Evolutionary conservation across 1,284 basidiomycete genomes (phyloP).

Genomic region (Puccinia novopanici): DNA sequence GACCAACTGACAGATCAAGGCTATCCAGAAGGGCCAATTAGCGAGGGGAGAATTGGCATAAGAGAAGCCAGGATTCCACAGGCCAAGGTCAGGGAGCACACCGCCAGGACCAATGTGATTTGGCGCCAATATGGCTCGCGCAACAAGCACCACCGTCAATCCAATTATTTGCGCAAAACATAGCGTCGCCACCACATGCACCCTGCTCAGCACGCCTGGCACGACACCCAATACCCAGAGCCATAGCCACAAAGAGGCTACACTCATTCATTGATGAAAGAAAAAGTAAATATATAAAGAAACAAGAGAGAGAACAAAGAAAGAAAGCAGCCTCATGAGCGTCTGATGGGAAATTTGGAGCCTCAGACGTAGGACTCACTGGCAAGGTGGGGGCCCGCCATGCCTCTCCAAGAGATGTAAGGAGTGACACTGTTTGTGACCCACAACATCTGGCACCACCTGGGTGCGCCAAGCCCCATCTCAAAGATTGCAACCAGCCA

Average conservation of each 20-base stretch:
- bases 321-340: neutral
- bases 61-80: conserved; percentile 67
- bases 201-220: conserved; percentile 84
- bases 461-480: conserved; percentile 82
- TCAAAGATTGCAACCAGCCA: conserved; percentile 93
- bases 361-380: conserved; percentile 26
- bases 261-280: conserved; percentile 55
- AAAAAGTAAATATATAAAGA: too few relatives aligned
- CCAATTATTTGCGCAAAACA: conserved; percentile 72
- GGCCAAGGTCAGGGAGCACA: conserved; percentile 86
- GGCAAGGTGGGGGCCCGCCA: conserved; percentile 74
- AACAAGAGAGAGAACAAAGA: conserved; percentile 35
- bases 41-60: conserved; percentile 35
- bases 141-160: conserved; percentile 75
- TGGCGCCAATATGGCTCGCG: conserved; percentile 79
- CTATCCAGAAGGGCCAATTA: conserved; percentile 78
- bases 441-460: conserved; percentile 88
- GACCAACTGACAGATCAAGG: conserved; percentile 73
- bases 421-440: conserved; percentile 79
- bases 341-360: neutral
- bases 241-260: conserved; percentile 86
- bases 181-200: conserved; percentile 87
- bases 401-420: conserved; percentile 87
- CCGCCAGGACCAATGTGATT: conserved; percentile 77
- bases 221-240: conserved; percentile 86